These are phyloP conservation scores for Lipomyces oligophaga DNA, from an alignment of 805 yeast species.

Conservation along the genomic window DNA sequence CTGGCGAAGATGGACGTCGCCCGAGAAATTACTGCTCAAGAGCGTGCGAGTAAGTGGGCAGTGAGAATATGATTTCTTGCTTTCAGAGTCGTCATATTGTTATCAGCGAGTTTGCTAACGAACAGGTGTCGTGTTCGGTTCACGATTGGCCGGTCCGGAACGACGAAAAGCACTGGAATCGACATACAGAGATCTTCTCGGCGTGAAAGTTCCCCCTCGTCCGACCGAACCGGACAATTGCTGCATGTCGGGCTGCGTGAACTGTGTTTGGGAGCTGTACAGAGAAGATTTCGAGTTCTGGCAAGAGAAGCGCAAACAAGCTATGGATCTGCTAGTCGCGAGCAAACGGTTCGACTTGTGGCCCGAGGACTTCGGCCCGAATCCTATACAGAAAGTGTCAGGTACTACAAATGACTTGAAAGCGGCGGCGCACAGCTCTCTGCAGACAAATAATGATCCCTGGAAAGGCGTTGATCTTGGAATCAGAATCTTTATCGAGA, in stretches of 20 bases:
- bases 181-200: slow-evolving; percentile 37
- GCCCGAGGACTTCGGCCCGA: slow-evolving; percentile 64
- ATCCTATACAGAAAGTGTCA: slow-evolving; percentile 37
- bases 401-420: slow-evolving; percentile 20
- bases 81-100: background rate
- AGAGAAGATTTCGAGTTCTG: slow-evolving; percentile 85
- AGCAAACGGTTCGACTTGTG: slow-evolving; percentile 45
- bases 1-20: slow-evolving; percentile 4
- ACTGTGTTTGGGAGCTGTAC: slow-evolving; percentile 94
- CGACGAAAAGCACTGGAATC: slow-evolving; percentile 15
- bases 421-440: slow-evolving; percentile 10
- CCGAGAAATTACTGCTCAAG: slow-evolving; percentile 18
- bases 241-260: slow-evolving; percentile 95
- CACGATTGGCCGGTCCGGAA: slow-evolving; percentile 24
- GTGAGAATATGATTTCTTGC: background rate
- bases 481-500: slow-evolving; percentile 76
- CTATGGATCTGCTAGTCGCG: slow-evolving; percentile 49
- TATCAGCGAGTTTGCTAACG: background rate
- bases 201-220: slow-evolving; percentile 72
- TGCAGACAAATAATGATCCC: slow-evolving; percentile 39
- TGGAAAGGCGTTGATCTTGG: slow-evolving; percentile 67
- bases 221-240: slow-evolving; percentile 94
- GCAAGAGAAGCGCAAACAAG: slow-evolving; percentile 57
- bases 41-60: slow-evolving; percentile 23
- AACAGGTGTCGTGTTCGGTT: slow-evolving; percentile 27